Base-by-base conservation (phyloP, 1,139 yeast species). In the Taiozyma sp. region DNA sequence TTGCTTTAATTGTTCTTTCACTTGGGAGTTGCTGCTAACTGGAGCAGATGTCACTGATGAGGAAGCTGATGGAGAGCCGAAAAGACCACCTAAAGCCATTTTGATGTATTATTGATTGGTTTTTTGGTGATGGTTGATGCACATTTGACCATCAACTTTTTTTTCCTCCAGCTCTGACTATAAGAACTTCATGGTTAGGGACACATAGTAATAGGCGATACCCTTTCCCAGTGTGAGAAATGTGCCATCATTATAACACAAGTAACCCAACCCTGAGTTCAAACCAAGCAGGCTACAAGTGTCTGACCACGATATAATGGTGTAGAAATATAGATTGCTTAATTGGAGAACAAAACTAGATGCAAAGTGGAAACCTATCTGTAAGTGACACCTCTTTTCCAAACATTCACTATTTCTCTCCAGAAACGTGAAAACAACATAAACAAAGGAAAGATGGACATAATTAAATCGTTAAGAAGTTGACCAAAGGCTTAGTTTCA, bases 1-100 rank as follows among this genome's bases (percentile, higher is more conserved):
- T 39, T 77, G 75, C 67, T 88, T 87, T 53, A 90, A 73, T 64
- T 84, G 82, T 45, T 77, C 76, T 65, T 84, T 84, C 50, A 78
- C 59, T 53, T 74, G 69, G 28, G 45, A 7, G 29, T 65, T 65
- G 22, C 65, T 63, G 38, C 62, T 58, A 22, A 57, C 57, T 8
- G 65, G 52, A 8, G 73, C 61, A 9, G 72, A 62, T n/a, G 70
- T 62, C 30, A 66, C 56, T 54, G 66, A 60, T 8, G 63, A 49
- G 19, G 73, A 55, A 29, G 70, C 60, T 24, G 70, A 48, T 24
- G 66, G 60, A 42, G 75, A 74, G 32, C 79, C 78, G 54, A 75
- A 75, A 46, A 74, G 69, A 29, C 75, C 72, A 44, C 74, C 66
- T 45, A 71, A 57, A 48, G 70, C 74, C 73, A 69, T 69, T 50